Evolutionary conservation across 2,329 filamentous ascomycete species (phyloP), one percentile per base, ranked within the genome.

Genomic region (Talaromyces sp.): DNA sequence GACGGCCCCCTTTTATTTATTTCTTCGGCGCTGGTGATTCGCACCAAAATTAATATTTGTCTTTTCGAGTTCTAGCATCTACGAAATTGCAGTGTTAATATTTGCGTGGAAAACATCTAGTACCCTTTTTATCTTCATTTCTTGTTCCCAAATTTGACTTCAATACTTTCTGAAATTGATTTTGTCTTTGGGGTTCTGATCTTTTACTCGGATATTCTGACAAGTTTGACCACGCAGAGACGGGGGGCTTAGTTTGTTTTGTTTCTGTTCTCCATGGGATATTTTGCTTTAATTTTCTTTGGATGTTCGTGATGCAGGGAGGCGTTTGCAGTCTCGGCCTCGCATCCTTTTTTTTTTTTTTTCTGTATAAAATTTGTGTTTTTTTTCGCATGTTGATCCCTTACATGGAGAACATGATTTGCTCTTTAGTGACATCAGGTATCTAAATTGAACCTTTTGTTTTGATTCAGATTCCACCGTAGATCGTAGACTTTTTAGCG

Each of bases 371-470:
- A 45, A 45, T 35, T 33, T 27, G 20, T 13, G 6, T 40, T 40
- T 20, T n/a, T n/a, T n/a, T n/a, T n/a, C n/a, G n/a, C n/a, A 4
- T 4, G 20, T 40, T 19, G n/a, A 33, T 17, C 40, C 49, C 44
- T 35, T 47, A 29, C 46, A 20, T 30, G 9, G 48, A 40, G 37
- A 27, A 35, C 32, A 35, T 16, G 32, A 5, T 35, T 35, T 27
- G 24, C 24, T 11, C 14, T 35, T 35, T 35, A 35, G 4, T 51
- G n/a, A 29, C 50, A n/a, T 53, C 20, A 41, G 17, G 37, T 40
- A 40, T 17, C 37, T 20, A 4, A 40, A 40, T 19, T 40, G 37
- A 22, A 16, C 11, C 32, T 35, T 35, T 35, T 35, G 32, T 16
- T 16, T 35, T 35, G 6, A 35, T 4, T 35, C 11, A 41, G 40